A percentile compares a stretch with the other conserved stretches of the same genome.
These are phyloP conservation scores for Pythium brassicae DNA, from an alignment of 352 stramenopile genomes.

Conservation along the genomic window DNA sequence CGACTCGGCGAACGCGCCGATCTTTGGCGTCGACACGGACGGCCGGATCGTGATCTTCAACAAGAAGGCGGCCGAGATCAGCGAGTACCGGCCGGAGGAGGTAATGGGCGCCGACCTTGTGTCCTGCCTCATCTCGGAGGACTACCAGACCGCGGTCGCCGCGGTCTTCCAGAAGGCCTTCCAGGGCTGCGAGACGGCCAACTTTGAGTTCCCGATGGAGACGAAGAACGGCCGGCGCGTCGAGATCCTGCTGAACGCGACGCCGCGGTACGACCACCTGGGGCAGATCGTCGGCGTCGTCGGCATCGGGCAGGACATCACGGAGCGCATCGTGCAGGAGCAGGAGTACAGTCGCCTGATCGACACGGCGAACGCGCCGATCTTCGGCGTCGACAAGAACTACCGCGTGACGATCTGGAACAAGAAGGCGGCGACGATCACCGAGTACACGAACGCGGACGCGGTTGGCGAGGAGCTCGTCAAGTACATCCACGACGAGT, in stretches of 20 bases:
- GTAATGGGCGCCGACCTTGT: constrained; percentile 83
- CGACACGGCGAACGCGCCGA: constrained; percentile 79
- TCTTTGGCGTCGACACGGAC: constrained; percentile 66
- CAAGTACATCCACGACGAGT: constrained; percentile 61
- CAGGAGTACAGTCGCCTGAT: constrained; percentile 70
- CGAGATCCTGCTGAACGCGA: constrained; percentile 77
- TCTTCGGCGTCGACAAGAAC: constrained; percentile 72
- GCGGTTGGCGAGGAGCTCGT: constrained; percentile 61
- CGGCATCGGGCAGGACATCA: constrained; percentile 58
- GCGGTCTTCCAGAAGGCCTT: constrained; percentile 70
- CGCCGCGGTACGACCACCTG: constrained; percentile 41
- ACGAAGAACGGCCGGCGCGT: constrained; percentile 74
- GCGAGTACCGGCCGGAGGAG: constrained; percentile 84
- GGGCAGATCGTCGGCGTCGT: constrained; percentile 50
- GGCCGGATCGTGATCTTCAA: constrained; percentile 84
- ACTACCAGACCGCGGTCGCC: constrained; percentile 58
- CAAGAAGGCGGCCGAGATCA: constrained; percentile 86
- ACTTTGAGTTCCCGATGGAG: constrained; percentile 79
- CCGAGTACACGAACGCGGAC: constrained; percentile 82
- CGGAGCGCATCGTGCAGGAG: constrained; percentile 57
- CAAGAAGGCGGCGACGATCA: constrained; percentile 76
- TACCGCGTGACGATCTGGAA: constrained; percentile 86
- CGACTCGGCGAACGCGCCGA: constrained; percentile 73
- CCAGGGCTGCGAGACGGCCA: constrained; percentile 61
- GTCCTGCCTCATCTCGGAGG: constrained; percentile 67